Percentiles rank a stretch among this genome's conserved stretches.
Evolutionary conservation across 2,329 filamentous ascomycete species (phyloP).

Genomic region (Hymenoscyphus fraxineus): DNA sequence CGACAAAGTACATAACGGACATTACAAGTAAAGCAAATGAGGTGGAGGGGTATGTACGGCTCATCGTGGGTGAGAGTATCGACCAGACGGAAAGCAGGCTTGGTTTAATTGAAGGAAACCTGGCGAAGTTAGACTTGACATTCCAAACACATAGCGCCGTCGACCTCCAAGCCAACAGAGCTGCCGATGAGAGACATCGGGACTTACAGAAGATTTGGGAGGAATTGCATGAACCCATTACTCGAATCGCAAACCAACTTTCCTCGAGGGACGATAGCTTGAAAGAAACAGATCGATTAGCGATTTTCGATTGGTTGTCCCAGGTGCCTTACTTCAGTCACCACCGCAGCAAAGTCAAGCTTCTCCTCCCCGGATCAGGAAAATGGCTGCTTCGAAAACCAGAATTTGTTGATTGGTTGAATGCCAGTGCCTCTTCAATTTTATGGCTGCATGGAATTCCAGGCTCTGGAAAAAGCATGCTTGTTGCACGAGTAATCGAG

Average conservation of each 20-base stretch:
- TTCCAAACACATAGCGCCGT: too few relatives aligned
- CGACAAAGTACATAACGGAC: constrained; percentile 6
- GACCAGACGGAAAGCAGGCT: background rate
- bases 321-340: constrained; percentile 6
- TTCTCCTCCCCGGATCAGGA: constrained; percentile 22
- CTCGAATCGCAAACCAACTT: constrained; percentile 2
- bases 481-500: constrained; percentile 20
- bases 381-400: constrained; percentile 25
- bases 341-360: constrained; percentile 15
- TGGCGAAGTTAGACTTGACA: background rate
- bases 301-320: constrained; percentile 15
- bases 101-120: background rate
- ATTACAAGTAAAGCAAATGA: constrained; percentile 5
- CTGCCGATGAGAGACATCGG: background rate
- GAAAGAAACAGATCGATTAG: constrained; percentile 3
- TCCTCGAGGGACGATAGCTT: background rate
- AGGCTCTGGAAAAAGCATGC: constrained; percentile 36
- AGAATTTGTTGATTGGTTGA: constrained; percentile 31
- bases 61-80: background rate
- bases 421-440: constrained; percentile 33
- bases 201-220: background rate
- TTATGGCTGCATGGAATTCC: constrained; percentile 37
- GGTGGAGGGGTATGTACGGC: background rate
- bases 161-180: background rate
- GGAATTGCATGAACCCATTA: constrained; percentile 5